These are phyloP conservation scores for Rachicladosporium sp. DNA, from an alignment of 2,329 filamentous ascomycete genomes.

Conservation along the genomic window DNA sequence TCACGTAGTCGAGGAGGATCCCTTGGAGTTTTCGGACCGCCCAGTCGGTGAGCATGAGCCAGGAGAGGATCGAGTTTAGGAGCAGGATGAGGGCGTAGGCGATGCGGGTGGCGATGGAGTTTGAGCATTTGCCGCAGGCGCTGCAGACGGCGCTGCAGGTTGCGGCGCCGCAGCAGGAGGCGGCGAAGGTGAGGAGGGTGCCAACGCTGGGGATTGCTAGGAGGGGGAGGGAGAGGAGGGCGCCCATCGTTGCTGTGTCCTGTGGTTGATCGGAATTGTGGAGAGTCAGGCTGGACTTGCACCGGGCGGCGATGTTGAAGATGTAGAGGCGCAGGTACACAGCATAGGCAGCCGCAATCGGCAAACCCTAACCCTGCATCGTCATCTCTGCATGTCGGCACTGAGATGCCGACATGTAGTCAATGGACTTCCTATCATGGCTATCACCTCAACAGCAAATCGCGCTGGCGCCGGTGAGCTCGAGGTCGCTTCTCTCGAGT, in stretches of 20 bases:
- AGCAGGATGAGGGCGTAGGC: constrained; percentile 74
- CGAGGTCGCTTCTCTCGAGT: no score
- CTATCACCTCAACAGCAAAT: no score
- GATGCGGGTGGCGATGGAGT: constrained; percentile 94
- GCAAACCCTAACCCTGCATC: no score
- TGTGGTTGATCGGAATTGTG: neutral
- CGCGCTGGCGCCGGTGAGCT: no score
- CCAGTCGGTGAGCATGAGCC: constrained; percentile 99
- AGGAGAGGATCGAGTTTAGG: constrained; percentile 90
- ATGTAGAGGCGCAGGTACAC: no score
- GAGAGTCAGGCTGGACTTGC: neutral
- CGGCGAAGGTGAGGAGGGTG: constrained; percentile 67
- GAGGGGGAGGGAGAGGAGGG: constrained; percentile 76
- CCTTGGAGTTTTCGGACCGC: constrained; percentile 91
- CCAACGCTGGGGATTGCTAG: constrained; percentile 76
- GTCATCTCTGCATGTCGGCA: no score
- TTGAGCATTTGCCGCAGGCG: constrained; percentile 91
- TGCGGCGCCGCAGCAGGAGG: constrained; percentile 90
- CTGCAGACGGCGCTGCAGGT: constrained; percentile 94
- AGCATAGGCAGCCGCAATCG: no score
- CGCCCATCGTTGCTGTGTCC: constrained; percentile 55
- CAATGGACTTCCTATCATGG: no score
- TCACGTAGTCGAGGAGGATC: constrained; percentile 88
- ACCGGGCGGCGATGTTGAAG: no score
- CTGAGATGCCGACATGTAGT: no score